A percentile compares a stretch with the other conserved stretches of the same genome.
Conservation (phyloP, 352 stramenopile species). For the Phytophthora hibernalis region DNA sequence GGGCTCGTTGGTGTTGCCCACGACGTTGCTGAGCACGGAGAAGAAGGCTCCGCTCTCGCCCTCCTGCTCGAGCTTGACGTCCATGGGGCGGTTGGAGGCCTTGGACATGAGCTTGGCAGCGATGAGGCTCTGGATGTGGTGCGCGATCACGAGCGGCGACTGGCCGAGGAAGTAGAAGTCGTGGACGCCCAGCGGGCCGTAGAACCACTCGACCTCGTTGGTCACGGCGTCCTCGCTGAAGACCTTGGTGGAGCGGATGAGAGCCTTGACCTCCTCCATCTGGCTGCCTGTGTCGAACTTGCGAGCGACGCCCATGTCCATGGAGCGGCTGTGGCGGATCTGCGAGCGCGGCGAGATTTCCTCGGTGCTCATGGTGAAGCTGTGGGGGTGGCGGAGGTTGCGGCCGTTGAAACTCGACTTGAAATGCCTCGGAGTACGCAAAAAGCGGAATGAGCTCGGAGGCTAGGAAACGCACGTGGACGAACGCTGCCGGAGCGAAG, state of each 20-base stretch:
- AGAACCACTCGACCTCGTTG: conserved; percentile 86
- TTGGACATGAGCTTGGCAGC: conserved; percentile 86
- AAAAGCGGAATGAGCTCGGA: conserved; percentile 40
- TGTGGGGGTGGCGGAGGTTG: conserved; percentile 1
- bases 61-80: conserved; percentile 87
- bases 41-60: conserved; percentile 79
- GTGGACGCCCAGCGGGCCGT: conserved; percentile 78
- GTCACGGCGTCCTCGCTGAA: conserved; percentile 69
- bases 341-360: conserved; percentile 34
- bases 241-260: conserved; percentile 61
- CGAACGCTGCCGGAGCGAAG: neutral
- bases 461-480: conserved; percentile 3
- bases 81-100: conserved; percentile 72
- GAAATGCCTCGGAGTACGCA: conserved; percentile 37
- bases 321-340: conserved; percentile 60
- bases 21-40: conserved; percentile 82
- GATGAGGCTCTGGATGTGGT: conserved; percentile 83
- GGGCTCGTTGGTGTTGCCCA: conserved; percentile 56
- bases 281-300: conserved; percentile 62
- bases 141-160: conserved; percentile 64
- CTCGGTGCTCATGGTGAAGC: conserved; percentile 36
- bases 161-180: conserved; percentile 88
- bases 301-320: conserved; percentile 63
- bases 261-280: conserved; percentile 74
- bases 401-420: conserved; percentile 19